These are phyloP conservation scores for Xylariaceae sp. DNA, from an alignment of 2,329 filamentous ascomycete species.

Conservation along the genomic window DNA sequence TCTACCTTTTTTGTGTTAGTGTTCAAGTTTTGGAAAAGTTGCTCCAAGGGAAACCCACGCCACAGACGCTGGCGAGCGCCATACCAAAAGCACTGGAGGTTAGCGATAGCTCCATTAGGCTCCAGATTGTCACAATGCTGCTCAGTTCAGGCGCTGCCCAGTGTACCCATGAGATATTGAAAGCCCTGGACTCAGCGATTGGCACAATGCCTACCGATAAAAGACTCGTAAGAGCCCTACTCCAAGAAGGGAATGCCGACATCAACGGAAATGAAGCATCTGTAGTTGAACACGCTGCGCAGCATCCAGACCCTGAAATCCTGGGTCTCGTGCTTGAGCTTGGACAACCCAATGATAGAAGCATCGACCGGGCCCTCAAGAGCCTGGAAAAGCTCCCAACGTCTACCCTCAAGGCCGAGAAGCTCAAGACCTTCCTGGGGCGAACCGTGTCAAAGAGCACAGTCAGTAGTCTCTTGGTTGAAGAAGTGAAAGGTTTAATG, in stretches of 20 bases:
- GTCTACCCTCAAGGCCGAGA: conserved; percentile 42
- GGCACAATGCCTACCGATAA: conserved; percentile 44
- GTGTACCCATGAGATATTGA: conserved; percentile 38
- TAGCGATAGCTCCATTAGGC: conserved; percentile 37
- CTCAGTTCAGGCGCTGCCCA: conserved; percentile 41
- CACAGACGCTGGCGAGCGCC: conserved; percentile 43
- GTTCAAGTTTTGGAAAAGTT: conserved; percentile 41
- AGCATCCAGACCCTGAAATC: conserved; percentile 44
- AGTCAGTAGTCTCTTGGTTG: conserved; percentile 42
- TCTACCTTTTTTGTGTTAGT: not conserved
- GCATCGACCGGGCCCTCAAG: conserved; percentile 40
- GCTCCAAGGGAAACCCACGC: conserved; percentile 40
- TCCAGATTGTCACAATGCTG: conserved; percentile 44
- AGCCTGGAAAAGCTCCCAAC: conserved; percentile 40
- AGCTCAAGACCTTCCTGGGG: conserved; percentile 43
- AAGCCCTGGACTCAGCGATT: conserved; percentile 39
- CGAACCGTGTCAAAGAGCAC: conserved; percentile 39
- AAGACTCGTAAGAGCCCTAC: conserved; percentile 42
- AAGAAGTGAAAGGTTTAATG: conserved; percentile 45
- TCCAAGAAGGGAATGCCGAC: conserved; percentile 48
- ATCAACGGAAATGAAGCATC: conserved; percentile 45
- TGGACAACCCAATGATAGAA: conserved; percentile 40
- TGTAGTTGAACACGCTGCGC: conserved; percentile 34
- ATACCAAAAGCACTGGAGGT: conserved; percentile 45
- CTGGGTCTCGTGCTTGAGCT: conserved; percentile 43